Conservation (phyloP, 768 basidiomycete species). For the Nevesoporus exiguus region DNA sequence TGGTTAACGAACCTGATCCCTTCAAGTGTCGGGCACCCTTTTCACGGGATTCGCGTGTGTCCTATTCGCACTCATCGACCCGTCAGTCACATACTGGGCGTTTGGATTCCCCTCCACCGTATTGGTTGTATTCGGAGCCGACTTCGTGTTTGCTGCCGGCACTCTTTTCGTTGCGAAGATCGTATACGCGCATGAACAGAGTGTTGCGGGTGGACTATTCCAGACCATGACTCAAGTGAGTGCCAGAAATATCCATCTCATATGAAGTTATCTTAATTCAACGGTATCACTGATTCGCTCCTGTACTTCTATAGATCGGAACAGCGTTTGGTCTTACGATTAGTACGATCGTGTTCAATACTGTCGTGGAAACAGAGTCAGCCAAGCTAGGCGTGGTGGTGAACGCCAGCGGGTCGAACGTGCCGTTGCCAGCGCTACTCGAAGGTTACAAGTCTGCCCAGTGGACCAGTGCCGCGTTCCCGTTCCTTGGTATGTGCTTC, state of each 20-base stretch:
- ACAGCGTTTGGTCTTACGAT: constrained; percentile 68
- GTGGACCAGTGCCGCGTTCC: constrained; percentile 64
- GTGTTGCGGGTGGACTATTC: constrained; percentile 71
- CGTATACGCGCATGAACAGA: constrained; percentile 65
- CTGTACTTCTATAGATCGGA: constrained; percentile 45
- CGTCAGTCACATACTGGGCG: constrained; percentile 64
- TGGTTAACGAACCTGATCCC: constrained; percentile 1
- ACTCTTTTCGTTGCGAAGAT: constrained; percentile 73
- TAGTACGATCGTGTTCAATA: constrained; percentile 67
- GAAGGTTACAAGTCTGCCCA: constrained; percentile 58
- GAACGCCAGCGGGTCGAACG: constrained; percentile 26
- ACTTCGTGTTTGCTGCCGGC: constrained; percentile 72
- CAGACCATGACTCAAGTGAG: constrained; percentile 73
- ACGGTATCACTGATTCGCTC: neutral
- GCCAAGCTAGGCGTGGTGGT: constrained; percentile 31
- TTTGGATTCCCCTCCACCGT: constrained; percentile 68
- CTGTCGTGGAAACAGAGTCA: constrained; percentile 38
- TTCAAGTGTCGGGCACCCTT: constrained; percentile 49
- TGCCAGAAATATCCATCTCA: neutral
- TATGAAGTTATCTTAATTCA: too few relatives aligned
- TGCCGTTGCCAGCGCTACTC: constrained; percentile 40
- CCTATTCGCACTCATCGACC: constrained; percentile 65
- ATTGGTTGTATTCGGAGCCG: constrained; percentile 67
- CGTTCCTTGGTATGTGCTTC: constrained; percentile 44
- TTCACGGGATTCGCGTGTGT: constrained; percentile 57